Base-by-base conservation (phyloP, 2,329 filamentous ascomycete genomes). In the Coniochaeta sp. region DNA sequence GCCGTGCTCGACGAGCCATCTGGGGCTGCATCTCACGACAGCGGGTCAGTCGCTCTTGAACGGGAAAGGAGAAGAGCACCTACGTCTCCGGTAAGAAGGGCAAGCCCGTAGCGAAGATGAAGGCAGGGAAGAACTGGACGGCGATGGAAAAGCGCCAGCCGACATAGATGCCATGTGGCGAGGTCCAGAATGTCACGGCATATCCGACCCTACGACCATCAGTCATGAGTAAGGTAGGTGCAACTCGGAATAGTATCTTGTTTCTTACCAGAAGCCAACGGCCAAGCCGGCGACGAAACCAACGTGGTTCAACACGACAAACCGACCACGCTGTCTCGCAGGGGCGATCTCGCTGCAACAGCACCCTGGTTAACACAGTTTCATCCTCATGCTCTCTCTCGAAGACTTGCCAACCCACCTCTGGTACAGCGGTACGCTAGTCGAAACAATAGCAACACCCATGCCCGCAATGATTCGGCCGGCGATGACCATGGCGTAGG, bases 251-350 rank as follows among this genome's bases (percentile, higher is more conserved):
- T 4, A 38, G 33, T 22, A n/a, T 6, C 3, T 16, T 6, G 6
- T 42, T 9, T 53, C 67, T 31, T 62, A 81, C 78, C 79, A 82
- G 52, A 82, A 78, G 0, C 78, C 79, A 5, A 61, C 58, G 1
- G 78, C 77, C 6, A 82, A 62, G 3, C 79, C 79, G 2, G 71
- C 70, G 22, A 82, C 73, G 53, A 83, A 76, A 3, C 80, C 79
- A 42, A 81, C 71, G 50, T 83, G 79, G 57, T 82, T 82, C 63
- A 82, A 70, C 9, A 81, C 77, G 1, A 83, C 78, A 53, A 78
- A 78, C 54, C 71, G 71, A 3, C 80, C 79, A 7, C 79, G 70
- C 52, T 79, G 68, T 12, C 67, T 69, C 0, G 78, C 76, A 0
- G 79, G 78, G 0, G 78, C 69, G 18, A 82, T 71, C 60, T 82